A percentile compares a stretch with the other conserved stretches of the same genome.
Evolutionary conservation across 345 rosid genomes (phyloP).

Genomic region (Sonneratia caseolaris): DNA sequence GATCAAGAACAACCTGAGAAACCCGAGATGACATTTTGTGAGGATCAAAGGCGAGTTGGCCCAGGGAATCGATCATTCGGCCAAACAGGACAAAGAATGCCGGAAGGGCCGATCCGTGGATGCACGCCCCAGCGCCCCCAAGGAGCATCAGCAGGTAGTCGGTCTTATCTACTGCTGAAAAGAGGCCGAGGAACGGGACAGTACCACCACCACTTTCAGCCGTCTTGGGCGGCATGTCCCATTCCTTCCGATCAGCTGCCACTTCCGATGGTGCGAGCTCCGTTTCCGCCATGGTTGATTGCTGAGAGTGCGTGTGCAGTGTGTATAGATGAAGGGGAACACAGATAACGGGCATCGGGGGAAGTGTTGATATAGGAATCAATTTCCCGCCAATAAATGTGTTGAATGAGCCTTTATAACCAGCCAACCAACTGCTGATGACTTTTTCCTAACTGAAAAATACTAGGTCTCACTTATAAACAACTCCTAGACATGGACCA

Average conservation of each 20-base stretch:
- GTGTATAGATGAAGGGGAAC: neutral
- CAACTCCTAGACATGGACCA: no score
- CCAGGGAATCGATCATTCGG: constrained; percentile 60
- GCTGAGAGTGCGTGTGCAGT: neutral
- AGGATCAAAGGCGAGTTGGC: constrained; percentile 43
- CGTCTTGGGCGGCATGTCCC: no score
- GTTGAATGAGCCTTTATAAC: no score
- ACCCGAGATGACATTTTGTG: constrained; percentile 37
- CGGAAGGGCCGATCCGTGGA: constrained; percentile 68
- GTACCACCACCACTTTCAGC: neutral
- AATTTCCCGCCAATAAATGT: no score
- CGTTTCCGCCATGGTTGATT: neutral
- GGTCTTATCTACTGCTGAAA: constrained; percentile 48
- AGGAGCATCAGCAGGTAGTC: constrained; percentile 50
- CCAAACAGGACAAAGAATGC: constrained; percentile 59
- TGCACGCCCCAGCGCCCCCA: constrained; percentile 49
- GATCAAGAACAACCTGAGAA: constrained; percentile 36
- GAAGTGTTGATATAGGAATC: no score
- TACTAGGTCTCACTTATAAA: no score
- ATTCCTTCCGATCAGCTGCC: constrained; percentile 4
- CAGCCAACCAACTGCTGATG: no score
- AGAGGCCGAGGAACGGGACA: constrained; percentile 51
- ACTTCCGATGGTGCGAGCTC: constrained; percentile 10
- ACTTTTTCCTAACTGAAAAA: no score
- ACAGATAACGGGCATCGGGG: no score